These are phyloP conservation scores for Tolypocladium cylindrosporum DNA, from an alignment of 2,329 filamentous ascomycete species.

Conservation along the genomic window DNA sequence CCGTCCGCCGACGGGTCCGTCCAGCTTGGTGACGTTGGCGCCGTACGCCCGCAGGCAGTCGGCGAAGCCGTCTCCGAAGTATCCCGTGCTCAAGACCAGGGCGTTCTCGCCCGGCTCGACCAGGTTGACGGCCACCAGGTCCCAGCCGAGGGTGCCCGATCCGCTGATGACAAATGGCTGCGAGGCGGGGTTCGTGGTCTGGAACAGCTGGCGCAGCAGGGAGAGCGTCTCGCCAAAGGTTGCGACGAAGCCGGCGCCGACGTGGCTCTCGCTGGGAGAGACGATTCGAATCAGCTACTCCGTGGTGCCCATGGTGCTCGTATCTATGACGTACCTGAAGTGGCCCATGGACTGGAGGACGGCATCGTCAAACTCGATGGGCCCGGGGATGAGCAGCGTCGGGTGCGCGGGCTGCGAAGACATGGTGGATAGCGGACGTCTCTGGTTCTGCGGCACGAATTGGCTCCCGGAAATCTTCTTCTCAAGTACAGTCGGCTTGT, in stretches of 20 bases:
- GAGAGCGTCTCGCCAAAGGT: conserved; percentile 83
- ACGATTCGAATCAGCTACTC: not conserved
- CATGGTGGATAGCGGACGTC: conserved; percentile 33
- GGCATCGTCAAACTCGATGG: conserved; percentile 97
- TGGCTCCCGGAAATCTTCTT: not conserved
- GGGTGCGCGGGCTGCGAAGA: conserved; percentile 52
- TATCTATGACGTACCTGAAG: conserved; percentile 54
- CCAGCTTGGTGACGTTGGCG: conserved; percentile 79
- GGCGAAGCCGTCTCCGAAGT: conserved; percentile 92
- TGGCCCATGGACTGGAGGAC: conserved; percentile 93
- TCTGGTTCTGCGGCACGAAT: conserved; percentile 6
- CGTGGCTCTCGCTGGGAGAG: conserved; percentile 72
- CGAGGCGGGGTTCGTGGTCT: conserved; percentile 68
- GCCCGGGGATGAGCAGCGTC: conserved; percentile 88
- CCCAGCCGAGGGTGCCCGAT: conserved; percentile 94
- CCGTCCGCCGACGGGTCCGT: conserved; percentile 77
- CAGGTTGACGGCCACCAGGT: conserved; percentile 88
- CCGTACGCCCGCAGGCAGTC: conserved; percentile 90
- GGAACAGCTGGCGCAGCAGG: conserved; percentile 87
- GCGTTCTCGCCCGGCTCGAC: conserved; percentile 83
- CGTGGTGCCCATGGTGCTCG: not conserved
- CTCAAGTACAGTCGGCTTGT: not conserved
- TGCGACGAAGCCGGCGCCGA: conserved; percentile 79
- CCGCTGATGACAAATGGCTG: conserved; percentile 93
- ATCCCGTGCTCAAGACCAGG: conserved; percentile 88